Conservation (phyloP, 2,329 filamentous ascomycete genomes). For the Pseudopyricularia javanii region DNA sequence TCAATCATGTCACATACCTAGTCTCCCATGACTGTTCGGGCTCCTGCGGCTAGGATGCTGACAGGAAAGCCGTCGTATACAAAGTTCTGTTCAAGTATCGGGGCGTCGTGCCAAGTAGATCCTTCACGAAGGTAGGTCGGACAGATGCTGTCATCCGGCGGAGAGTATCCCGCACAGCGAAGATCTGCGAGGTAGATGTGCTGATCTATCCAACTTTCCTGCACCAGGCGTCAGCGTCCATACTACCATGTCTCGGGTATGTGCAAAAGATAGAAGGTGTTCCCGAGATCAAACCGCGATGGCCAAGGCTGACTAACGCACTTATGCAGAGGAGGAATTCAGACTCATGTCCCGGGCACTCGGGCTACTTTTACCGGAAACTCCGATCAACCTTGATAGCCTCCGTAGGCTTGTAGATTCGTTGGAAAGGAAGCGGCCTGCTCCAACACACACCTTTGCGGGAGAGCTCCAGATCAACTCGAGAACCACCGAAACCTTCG, state of each 20-base stretch:
- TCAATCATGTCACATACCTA: not conserved
- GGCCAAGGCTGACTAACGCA: not conserved
- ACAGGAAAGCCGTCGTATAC: not conserved
- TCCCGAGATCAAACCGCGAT: not conserved
- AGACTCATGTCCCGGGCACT: slow-evolving; percentile 15
- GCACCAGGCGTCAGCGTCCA: slow-evolving; percentile 12
- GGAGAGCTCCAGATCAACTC: not conserved
- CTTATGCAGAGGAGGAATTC: slow-evolving; percentile 12
- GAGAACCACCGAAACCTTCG: not conserved
- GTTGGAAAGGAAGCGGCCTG: not conserved
- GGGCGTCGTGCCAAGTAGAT: slow-evolving; percentile 13
- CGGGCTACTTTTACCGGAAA: slow-evolving; percentile 13
- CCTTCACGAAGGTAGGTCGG: slow-evolving; percentile 9
- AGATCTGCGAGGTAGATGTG: not conserved
- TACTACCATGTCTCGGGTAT: slow-evolving; percentile 15
- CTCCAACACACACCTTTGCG: not conserved
- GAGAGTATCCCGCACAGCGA: too few relatives aligned
- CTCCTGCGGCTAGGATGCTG: not conserved
- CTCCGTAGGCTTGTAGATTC: slow-evolving; percentile 9
- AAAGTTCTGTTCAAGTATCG: slow-evolving; percentile 13
- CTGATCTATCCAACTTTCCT: not conserved
- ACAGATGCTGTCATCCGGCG: not conserved
- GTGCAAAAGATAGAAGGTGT: not conserved
- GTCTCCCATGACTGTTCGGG: not conserved
- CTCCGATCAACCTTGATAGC: slow-evolving; percentile 11